Percentiles rank a stretch among this genome's conserved stretches.
These are phyloP conservation scores for Lenwebbia sp. DNA, from an alignment of 345 rosid species.

Conservation along the genomic window DNA sequence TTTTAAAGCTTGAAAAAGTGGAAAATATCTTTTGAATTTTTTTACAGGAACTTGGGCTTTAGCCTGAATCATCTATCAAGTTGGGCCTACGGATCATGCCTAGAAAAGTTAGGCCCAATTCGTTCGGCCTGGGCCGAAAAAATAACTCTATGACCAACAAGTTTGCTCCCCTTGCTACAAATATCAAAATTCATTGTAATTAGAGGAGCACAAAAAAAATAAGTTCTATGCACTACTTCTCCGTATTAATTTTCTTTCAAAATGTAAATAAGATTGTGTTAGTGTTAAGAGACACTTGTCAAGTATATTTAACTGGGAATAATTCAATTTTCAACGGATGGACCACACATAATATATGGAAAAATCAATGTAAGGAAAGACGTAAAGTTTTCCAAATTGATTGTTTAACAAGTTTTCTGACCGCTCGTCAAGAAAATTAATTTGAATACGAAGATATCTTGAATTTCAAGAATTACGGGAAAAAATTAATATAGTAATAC, in stretches of 20 bases:
- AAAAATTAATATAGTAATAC: neutral
- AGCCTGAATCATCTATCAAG: neutral
- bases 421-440: neutral
- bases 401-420: neutral
- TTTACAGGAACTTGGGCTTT: neutral
- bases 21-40: no score
- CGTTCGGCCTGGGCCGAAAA: neutral
- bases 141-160: no score
- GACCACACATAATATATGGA: neutral
- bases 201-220: no score
- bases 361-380: neutral
- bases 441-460: neutral
- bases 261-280: neutral
- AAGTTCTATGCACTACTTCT: neutral
- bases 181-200: neutral
- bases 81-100: neutral
- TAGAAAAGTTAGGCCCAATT: neutral
- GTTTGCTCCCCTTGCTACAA: neutral
- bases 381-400: neutral
- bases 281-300: neutral
- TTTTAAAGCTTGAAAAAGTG: no score
- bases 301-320: no score
- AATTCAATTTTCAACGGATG: no score
- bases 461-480: neutral
- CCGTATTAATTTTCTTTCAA: neutral